Evolutionary conservation across 371 early-diverging fungal genomes (phyloP).

Genomic region (Choanephora cucurbitarum): DNA sequence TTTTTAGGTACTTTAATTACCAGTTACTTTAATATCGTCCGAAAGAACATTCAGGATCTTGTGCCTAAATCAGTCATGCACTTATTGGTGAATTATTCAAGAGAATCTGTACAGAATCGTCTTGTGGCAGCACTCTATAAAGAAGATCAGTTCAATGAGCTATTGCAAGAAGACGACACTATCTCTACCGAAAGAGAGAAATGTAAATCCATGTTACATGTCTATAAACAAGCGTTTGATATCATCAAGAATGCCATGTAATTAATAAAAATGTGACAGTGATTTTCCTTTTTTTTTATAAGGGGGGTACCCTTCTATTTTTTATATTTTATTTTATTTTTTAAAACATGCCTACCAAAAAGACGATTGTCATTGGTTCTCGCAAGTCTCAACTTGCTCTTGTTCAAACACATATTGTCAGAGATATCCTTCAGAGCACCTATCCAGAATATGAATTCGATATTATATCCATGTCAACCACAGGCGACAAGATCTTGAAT

Average conservation of each 20-base stretch:
- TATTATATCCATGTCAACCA: conserved; percentile 80
- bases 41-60: conserved; percentile 84
- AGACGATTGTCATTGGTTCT: conserved; percentile 59
- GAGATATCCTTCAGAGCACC: conserved; percentile 50
- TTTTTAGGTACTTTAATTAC: conserved; percentile 66
- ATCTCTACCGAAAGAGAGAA: conserved; percentile 75
- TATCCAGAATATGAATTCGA: conserved; percentile 55
- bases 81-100: conserved; percentile 75
- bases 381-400: conserved; percentile 93
- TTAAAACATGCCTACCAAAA: background rate
- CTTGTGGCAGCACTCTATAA: conserved; percentile 85
- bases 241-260: conserved; percentile 75
- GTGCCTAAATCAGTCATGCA: conserved; percentile 96
- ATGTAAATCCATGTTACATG: conserved; percentile 76
- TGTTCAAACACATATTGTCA: conserved; percentile 81
- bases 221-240: conserved; percentile 78
- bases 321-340: background rate
- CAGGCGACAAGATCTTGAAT: conserved; percentile 85
- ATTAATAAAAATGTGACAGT: background rate
- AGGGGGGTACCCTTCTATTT: background rate
- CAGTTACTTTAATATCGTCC: conserved; percentile 86
- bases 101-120: conserved; percentile 78
- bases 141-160: conserved; percentile 68
- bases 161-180: conserved; percentile 79
- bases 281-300: background rate